Evolutionary conservation across 768 basidiomycete genomes (phyloP).

Genomic region (Hydnum rufescens): DNA sequence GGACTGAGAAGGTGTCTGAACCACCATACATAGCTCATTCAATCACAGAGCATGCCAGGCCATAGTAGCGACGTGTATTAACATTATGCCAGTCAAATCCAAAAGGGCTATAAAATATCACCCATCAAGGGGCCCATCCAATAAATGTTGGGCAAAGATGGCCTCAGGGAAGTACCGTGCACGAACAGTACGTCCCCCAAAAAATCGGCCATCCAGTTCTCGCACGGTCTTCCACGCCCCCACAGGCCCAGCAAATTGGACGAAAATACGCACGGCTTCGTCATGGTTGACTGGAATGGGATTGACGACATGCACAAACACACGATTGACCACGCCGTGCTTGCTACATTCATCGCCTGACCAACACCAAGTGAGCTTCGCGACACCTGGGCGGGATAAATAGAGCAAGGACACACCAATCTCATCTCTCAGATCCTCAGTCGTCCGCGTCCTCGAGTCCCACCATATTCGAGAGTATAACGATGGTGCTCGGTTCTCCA

Average conservation of each 20-base stretch:
- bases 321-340: conserved; percentile 81
- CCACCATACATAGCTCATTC: too few relatives aligned
- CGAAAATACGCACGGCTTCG: conserved; percentile 84
- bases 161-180: conserved; percentile 64
- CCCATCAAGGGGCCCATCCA: conserved; percentile 1
- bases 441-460: conserved; percentile 66
- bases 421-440: conserved; percentile 65
- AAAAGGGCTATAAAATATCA: too few relatives aligned
- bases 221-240: conserved; percentile 94
- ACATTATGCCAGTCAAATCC: too few relatives aligned
- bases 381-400: not conserved
- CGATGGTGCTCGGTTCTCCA: conserved; percentile 77
- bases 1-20: too few relatives aligned
- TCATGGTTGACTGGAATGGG: conserved; percentile 44
- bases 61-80: too few relatives aligned
- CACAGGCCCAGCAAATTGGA: conserved; percentile 73
- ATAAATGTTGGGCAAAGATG: conserved; percentile 16
- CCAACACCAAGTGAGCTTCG: conserved; percentile 4
- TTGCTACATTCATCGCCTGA: conserved; percentile 79
- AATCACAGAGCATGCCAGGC: too few relatives aligned
- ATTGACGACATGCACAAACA: conserved; percentile 58
- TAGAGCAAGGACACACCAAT: conserved; percentile 37
- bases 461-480: conserved; percentile 83
- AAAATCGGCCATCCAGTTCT: conserved; percentile 82
- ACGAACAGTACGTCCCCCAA: conserved; percentile 67